Conservation (phyloP, 2,329 filamentous ascomycete genomes). For the Alternaria postmessia region DNA sequence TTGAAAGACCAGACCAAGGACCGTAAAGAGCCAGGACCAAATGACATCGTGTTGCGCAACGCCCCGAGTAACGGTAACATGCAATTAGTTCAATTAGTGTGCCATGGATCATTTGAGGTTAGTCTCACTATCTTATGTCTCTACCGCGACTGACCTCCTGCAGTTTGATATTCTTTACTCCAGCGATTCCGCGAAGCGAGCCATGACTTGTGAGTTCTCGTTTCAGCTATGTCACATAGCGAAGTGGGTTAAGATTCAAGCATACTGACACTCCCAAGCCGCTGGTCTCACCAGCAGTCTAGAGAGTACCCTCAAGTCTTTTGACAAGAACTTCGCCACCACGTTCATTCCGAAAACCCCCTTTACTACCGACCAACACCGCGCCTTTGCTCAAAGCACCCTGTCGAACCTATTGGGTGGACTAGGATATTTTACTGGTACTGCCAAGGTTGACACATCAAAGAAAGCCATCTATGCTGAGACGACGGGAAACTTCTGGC, state of each 20-base stretch:
- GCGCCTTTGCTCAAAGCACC: conserved; percentile 80
- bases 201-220: conserved; percentile 58
- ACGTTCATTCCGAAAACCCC: conserved; percentile 76
- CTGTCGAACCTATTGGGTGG: conserved; percentile 92
- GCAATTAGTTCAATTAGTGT: conserved; percentile 88
- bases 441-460: conserved; percentile 84
- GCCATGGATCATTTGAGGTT: conserved; percentile 80
- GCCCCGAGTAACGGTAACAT: conserved; percentile 75
- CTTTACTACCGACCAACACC: conserved; percentile 76
- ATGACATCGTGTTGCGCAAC: conserved; percentile 64
- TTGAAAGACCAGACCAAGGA: conserved; percentile 66
- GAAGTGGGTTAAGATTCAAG: not conserved
- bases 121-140: conserved; percentile 4
- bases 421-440: conserved; percentile 90
- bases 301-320: conserved; percentile 68
- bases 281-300: conserved; percentile 75
- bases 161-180: conserved; percentile 91
- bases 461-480: conserved; percentile 90
- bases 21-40: conserved; percentile 18
- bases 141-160: conserved; percentile 2
- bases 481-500: conserved; percentile 92
- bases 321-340: conserved; percentile 74
- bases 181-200: conserved; percentile 70
- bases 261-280: conserved; percentile 33
- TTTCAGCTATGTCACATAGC: not conserved